Evolutionary conservation across 177 flowering plant species (phyloP), one percentile per base, ranked within the genome.

Genomic region (Vitis hybrid): DNA sequence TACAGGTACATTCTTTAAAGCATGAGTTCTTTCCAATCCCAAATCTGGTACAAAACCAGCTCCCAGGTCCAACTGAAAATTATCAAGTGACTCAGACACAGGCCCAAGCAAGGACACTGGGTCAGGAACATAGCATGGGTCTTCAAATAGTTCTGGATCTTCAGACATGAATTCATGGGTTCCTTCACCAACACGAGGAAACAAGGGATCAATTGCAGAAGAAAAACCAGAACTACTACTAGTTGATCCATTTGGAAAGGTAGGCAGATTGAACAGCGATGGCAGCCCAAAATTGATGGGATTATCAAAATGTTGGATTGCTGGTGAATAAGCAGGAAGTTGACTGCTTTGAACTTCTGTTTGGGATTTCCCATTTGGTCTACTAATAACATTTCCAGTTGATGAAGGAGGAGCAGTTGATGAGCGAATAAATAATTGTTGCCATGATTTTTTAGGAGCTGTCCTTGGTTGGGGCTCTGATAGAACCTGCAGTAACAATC

Each of bases 41-140:
- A 74, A 23, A 63, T 83, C 85, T 21, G 75, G 49, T 21, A 70
- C 74, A 79, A 86, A 86, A 15, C 87, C 85, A 78, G 81, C 18
- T 13, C 92, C 93, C 11, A 79, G 67, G 75, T 89, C 97, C 71
- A 86, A 72, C 54, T 89, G 87, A 76, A 93, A 93, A 78, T 89
- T 84, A 72, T 92, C 91, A 78, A 94, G 97, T 51, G 98, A 92
- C 76, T 92, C 98, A 49, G 95, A 92, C 68, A 94, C 91, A 52
- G 98, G 97, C 40, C 98, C 98, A 70, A 94, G 91, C 77, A 94
- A 80, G 14, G 94, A 86, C 50, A 80, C 84, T 4, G 92, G 95
- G 81, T 94, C 98, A 57, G 97, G 97, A 77, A 80, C 84, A 87
- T 94, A 92, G 81, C 95, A 89, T 4, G 97, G 94, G 68, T 92